A percentile compares a stretch with the other conserved stretches of the same genome.
Conservation (phyloP, 495 filamentous ascomycete species). For the Alectoria sarmentosa region DNA sequence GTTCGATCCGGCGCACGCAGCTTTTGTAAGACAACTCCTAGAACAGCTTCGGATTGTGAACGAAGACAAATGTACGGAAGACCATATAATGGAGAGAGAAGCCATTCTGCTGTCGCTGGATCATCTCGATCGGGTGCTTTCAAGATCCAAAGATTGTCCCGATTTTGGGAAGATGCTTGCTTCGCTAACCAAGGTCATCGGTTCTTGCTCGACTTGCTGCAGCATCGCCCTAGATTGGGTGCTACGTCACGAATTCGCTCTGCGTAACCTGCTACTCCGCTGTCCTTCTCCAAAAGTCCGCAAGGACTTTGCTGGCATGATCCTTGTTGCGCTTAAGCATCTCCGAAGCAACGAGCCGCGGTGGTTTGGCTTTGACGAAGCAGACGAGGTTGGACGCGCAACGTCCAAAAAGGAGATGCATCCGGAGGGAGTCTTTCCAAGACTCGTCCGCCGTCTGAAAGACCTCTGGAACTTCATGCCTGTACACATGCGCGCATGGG, state of each 20-base stretch:
- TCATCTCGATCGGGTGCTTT: constrained; percentile 72
- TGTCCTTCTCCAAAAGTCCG: constrained; percentile 57
- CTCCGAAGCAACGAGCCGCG: constrained; percentile 39
- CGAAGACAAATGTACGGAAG: constrained; percentile 39
- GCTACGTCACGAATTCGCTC: constrained; percentile 42
- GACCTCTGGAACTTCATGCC: constrained; percentile 51
- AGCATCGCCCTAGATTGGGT: constrained; percentile 59
- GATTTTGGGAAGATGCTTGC: constrained; percentile 52
- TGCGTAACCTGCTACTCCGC: constrained; percentile 61
- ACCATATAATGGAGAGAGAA: constrained; percentile 50
- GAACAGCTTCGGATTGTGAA: constrained; percentile 38
- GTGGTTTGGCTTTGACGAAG: constrained; percentile 34
- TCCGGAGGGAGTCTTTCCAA: constrained; percentile 38
- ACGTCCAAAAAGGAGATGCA: background rate
- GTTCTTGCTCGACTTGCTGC: constrained; percentile 49
- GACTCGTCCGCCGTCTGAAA: constrained; percentile 46
- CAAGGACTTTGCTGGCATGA: constrained; percentile 45
- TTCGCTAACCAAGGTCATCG: constrained; percentile 47
- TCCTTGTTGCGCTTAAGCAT: constrained; percentile 47
- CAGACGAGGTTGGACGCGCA: constrained; percentile 30
- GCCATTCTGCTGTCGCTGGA: constrained; percentile 62
- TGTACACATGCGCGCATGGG: constrained; percentile 57
- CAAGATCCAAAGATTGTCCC: constrained; percentile 60
- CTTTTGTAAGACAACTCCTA: constrained; percentile 58
- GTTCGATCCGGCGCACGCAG: constrained; percentile 63